Evolutionary conservation across 2,329 filamentous ascomycete species (phyloP), one percentile per base, ranked within the genome.

Genomic region (Cercospora sojina): DNA sequence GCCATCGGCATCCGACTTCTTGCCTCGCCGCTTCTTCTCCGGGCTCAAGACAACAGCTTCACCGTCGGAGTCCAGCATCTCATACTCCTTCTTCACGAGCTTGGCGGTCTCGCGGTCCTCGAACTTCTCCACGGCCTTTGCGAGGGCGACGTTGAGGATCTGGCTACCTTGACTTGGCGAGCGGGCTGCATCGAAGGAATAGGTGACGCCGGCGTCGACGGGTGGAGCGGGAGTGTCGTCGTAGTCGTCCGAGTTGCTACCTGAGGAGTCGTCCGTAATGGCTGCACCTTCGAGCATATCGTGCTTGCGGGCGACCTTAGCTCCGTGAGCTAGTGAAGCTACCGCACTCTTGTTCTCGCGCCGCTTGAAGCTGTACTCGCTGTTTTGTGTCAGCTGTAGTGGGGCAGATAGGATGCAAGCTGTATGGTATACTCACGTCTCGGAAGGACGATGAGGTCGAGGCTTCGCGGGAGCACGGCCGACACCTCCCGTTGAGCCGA

Each of bases 101-200:
- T 86, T 86, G 77, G 87, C 84, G 2, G 85, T 88, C 77, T 86
- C 83, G 72, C 83, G 83, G 68, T 83, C 84, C 78, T 88, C 86
- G 73, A 83, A 88, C 69, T 82, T 83, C 79, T 86, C 83, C 47
- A 88, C 83, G 1, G 86, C 86, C 76, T 86, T 83, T 64, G 80
- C 82, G 35, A 88, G 79, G 10, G 86, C 86, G 16, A 80, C 79
- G 66, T 84, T 83, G 58, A 88, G 80, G 74, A 88, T 82, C 73
- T 86, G 84, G 76, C 84, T 84, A 47, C 86, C 86, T 32, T 83
- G 79, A 66, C 77, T 80, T 16, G 85, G 85, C 27, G 82, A 82
- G 20, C 78, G 77, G 3, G 78, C 72, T 12, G 82, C 80, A 67
- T 87, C 85, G 77, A 81, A 88, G 49, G 83, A 85, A 77, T 86